Conservation (phyloP, 2,329 filamentous ascomycete species). For the Cadophora malorum region DNA sequence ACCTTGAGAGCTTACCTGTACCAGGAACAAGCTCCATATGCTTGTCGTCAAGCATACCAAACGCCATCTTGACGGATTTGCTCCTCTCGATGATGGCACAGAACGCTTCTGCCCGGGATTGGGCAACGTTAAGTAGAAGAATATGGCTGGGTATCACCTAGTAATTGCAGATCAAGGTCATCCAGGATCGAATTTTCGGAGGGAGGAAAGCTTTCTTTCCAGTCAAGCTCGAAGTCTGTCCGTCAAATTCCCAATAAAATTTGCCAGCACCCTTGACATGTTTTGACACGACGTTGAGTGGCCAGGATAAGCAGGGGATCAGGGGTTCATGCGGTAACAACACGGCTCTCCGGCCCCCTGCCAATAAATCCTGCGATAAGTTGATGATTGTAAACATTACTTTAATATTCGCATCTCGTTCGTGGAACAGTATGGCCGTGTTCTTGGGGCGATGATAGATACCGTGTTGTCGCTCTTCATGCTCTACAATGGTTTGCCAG, state of each 20-base stretch:
- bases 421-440: background rate
- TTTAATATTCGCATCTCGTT: background rate
- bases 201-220: conserved; percentile 50
- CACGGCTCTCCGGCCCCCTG: background rate
- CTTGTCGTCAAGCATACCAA: conserved; percentile 47
- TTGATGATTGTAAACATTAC: background rate
- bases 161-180: background rate
- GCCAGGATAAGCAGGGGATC: background rate
- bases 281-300: background rate
- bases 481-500: background rate
- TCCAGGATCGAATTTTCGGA: no score
- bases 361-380: background rate
- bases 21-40: conserved; percentile 55
- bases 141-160: conserved; percentile 45
- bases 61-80: background rate
- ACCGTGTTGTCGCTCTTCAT: background rate
- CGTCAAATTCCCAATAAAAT: background rate
- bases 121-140: background rate
- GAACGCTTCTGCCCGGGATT: background rate
- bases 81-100: background rate
- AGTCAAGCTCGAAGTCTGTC: background rate
- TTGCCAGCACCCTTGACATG: background rate
- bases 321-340: background rate
- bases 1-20: conserved; percentile 48
- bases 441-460: background rate